phyloP scores from a whole-genome alignment of 768 basidiomycete species.

The Boletus bicolor region DNA sequence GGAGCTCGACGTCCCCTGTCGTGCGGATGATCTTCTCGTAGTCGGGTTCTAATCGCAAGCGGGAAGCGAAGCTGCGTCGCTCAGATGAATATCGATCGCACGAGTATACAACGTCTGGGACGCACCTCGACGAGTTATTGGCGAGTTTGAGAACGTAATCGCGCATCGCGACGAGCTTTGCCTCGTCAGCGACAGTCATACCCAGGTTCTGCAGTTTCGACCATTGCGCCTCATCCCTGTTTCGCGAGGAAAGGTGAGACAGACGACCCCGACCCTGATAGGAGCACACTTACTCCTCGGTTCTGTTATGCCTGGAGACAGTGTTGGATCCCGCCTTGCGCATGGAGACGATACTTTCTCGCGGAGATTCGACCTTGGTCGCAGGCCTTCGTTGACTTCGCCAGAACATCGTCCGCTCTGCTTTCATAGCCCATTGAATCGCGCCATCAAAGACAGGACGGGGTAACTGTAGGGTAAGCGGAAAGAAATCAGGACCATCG shows the following conservation, averaged over 20 bases:
- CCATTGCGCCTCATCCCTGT: conserved; percentile 75
- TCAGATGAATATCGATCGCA: conserved; percentile 3
- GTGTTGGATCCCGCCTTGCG: conserved; percentile 47
- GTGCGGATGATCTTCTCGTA: conserved; percentile 61
- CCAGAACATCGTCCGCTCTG: conserved; percentile 82
- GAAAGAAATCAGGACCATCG: neutral
- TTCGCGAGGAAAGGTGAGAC: neutral
- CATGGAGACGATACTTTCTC: conserved; percentile 67
- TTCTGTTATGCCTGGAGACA: conserved; percentile 46
- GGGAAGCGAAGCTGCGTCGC: conserved; percentile 57
- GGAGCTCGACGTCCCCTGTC: conserved; percentile 70
- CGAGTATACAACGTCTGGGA: neutral
- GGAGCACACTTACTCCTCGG: conserved; percentile 69
- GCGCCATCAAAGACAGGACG: conserved; percentile 83
- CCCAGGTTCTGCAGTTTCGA: conserved; percentile 82
- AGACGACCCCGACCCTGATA: neutral
- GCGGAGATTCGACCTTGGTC: conserved; percentile 60
- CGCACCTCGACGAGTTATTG: conserved; percentile 71
- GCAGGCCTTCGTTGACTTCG: conserved; percentile 45
- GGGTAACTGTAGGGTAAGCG: conserved; percentile 38
- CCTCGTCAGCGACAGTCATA: conserved; percentile 78
- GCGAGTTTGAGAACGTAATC: conserved; percentile 88
- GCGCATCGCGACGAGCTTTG: conserved; percentile 81
- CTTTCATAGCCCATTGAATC: conserved; percentile 83
- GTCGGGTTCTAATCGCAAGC: conserved; percentile 60